These are phyloP conservation scores for Penicillium sclerotiorum DNA, from an alignment of 2,329 filamentous ascomycete species.

Conservation along the genomic window DNA sequence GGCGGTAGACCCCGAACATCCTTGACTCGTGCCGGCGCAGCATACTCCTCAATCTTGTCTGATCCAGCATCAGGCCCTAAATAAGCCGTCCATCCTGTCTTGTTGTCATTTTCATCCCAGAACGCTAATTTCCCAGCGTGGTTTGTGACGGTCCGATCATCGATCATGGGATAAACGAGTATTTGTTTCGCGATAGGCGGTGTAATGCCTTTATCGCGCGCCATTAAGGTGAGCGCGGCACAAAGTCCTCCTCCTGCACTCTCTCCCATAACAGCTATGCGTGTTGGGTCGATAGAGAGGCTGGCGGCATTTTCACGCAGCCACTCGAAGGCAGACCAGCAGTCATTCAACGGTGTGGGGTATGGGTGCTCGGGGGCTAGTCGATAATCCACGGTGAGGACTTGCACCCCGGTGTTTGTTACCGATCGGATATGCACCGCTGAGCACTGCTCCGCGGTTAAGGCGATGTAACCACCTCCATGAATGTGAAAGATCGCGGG, in stretches of 20 bases:
- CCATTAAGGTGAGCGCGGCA: slow-evolving; percentile 56
- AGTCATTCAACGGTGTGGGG: slow-evolving; percentile 44
- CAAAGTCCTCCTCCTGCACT: slow-evolving; percentile 62
- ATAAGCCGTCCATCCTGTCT: slow-evolving; percentile 25
- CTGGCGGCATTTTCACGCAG: slow-evolving; percentile 30
- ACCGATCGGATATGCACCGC: slow-evolving; percentile 29
- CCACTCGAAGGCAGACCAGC: slow-evolving; percentile 43
- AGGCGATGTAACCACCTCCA: slow-evolving; percentile 45
- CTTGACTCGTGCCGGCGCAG: slow-evolving; percentile 38
- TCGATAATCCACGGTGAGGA: slow-evolving; percentile 47
- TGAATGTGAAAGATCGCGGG: slow-evolving; percentile 44
- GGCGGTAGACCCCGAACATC: slow-evolving; percentile 43
- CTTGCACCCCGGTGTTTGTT: slow-evolving; percentile 28
- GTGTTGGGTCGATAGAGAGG: slow-evolving; percentile 49
- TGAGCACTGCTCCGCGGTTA: slow-evolving; percentile 30
- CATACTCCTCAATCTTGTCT: slow-evolving; percentile 34
- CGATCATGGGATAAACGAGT: slow-evolving; percentile 48
- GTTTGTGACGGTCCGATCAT: slow-evolving; percentile 34
- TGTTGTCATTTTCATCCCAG: slow-evolving; percentile 23
- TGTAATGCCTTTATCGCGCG: slow-evolving; percentile 36
- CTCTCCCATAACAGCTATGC: slow-evolving; percentile 58
- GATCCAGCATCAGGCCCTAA: slow-evolving; percentile 26
- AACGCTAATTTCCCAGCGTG: slow-evolving; percentile 16
- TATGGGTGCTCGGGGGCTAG: slow-evolving; percentile 47
- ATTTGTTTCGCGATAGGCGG: slow-evolving; percentile 43